phyloP scores from a whole-genome alignment of 805 yeast genomes.

The Teunomyces kruisii region DNA sequence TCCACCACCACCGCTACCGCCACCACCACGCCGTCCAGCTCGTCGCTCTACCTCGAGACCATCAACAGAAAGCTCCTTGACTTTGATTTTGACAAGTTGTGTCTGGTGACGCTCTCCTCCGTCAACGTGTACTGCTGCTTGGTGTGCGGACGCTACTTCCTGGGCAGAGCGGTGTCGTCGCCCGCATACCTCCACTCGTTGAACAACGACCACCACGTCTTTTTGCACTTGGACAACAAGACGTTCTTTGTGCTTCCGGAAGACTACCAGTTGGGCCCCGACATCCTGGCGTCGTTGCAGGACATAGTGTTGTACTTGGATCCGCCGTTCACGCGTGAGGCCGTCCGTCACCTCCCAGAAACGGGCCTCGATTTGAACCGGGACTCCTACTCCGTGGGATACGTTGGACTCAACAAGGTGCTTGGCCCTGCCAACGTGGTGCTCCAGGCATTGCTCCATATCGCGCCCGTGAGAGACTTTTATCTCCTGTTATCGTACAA shows the following conservation, averaged over 20 bases:
- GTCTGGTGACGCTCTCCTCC: constrained; percentile 60
- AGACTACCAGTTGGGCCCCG: constrained; percentile 35
- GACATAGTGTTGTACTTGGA: constrained; percentile 54
- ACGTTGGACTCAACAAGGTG: constrained; percentile 60
- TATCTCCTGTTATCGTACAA: constrained; percentile 18
- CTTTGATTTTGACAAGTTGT: constrained; percentile 68
- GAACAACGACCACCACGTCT: constrained; percentile 62
- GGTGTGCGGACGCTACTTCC: constrained; percentile 69
- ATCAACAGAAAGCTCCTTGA: constrained; percentile 49
- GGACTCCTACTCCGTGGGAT: constrained; percentile 57
- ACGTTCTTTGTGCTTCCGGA: constrained; percentile 66
- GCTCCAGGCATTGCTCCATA: constrained; percentile 56
- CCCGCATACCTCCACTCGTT: constrained; percentile 70
- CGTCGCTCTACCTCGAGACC: constrained; percentile 36
- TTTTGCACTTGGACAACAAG: constrained; percentile 50
- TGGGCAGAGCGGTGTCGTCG: constrained; percentile 64
- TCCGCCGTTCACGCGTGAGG: constrained; percentile 47
- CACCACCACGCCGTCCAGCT: background rate
- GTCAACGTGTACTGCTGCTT: constrained; percentile 70
- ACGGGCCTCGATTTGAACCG: constrained; percentile 43
- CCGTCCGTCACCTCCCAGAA: constrained; percentile 29
- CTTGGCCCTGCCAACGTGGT: constrained; percentile 53
- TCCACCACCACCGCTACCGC: background rate
- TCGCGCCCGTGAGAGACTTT: constrained; percentile 44
- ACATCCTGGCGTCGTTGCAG: constrained; percentile 24